Conservation (phyloP, 148 eudicot species). For the Arctostaphylos glauca region DNA sequence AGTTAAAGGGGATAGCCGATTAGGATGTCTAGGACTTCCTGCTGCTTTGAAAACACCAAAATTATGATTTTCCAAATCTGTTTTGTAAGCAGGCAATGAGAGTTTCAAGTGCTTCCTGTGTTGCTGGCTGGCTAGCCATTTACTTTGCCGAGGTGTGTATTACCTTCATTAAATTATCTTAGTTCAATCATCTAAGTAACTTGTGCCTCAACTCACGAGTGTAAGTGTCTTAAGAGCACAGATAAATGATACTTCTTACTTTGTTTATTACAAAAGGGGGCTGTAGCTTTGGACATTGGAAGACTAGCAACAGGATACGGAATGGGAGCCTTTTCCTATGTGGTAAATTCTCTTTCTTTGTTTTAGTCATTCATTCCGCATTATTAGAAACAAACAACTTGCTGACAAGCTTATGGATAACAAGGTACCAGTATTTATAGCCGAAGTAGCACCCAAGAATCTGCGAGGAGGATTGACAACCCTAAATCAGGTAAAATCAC, state of each 20-base stretch:
- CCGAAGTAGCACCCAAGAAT: slow-evolving; percentile 88
- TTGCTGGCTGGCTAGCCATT: slow-evolving; percentile 88
- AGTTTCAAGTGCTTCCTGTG: slow-evolving; percentile 60
- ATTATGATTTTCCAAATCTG: not conserved
- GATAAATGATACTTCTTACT: not conserved
- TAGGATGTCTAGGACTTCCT: not conserved
- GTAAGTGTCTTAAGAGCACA: not conserved
- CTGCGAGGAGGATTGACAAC: slow-evolving; percentile 89
- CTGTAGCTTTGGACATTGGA: slow-evolving; percentile 62
- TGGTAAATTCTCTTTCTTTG: slow-evolving; percentile 42
- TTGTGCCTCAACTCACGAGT: not conserved
- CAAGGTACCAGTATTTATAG: slow-evolving; percentile 86
- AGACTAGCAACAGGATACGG: slow-evolving; percentile 94
- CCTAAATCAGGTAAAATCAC: slow-evolving; percentile 65
- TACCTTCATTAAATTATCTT: not conserved
- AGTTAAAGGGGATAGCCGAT: slow-evolving; percentile 12
- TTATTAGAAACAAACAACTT: not conserved
- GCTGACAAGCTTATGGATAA: not conserved
- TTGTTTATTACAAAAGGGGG: slow-evolving; percentile 37
- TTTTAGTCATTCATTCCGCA: not conserved
- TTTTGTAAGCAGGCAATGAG: slow-evolving; percentile 70
- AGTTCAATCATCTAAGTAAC: not conserved
- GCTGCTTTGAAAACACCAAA: not conserved
- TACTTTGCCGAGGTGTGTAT: slow-evolving; percentile 70
- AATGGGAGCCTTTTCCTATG: slow-evolving; percentile 92